These are phyloP conservation scores for Penicillium sp. DNA, from an alignment of 2,329 filamentous ascomycete species.

Conservation along the genomic window DNA sequence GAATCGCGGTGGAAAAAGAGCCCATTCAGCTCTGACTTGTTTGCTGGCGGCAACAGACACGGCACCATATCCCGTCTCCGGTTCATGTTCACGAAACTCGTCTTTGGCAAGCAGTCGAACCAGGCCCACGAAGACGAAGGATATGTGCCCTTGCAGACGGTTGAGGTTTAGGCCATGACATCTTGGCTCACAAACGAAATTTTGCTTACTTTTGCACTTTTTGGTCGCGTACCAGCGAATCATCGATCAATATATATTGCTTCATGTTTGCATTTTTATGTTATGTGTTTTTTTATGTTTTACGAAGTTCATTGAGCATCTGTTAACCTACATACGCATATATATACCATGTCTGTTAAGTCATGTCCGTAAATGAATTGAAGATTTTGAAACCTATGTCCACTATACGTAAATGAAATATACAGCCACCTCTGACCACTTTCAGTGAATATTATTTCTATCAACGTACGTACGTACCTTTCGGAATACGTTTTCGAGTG, in stretches of 20 bases:
- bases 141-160: slow-evolving; percentile 44
- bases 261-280: not conserved
- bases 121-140: slow-evolving; percentile 31
- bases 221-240: not conserved
- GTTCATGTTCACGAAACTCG: slow-evolving; percentile 23
- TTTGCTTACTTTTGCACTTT: not conserved
- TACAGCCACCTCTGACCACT: no score
- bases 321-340: not conserved
- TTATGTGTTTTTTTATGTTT: not conserved
- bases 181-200: not conserved
- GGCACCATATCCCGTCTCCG: slow-evolving; percentile 15
- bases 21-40: slow-evolving; percentile 21
- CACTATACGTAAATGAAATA: no score
- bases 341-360: not conserved
- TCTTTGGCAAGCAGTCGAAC: slow-evolving; percentile 24
- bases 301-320: not conserved
- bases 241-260: not conserved
- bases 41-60: not conserved
- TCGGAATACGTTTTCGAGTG: no score
- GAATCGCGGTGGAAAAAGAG: slow-evolving; percentile 20
- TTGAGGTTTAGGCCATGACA: slow-evolving; percentile 31
- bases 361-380: not conserved
- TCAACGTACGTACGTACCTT: no score
- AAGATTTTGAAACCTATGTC: no score
- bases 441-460: no score